Evolutionary conservation across 148 eudicot species (phyloP).

Genomic region (Vaccinium vitisidaea): DNA sequence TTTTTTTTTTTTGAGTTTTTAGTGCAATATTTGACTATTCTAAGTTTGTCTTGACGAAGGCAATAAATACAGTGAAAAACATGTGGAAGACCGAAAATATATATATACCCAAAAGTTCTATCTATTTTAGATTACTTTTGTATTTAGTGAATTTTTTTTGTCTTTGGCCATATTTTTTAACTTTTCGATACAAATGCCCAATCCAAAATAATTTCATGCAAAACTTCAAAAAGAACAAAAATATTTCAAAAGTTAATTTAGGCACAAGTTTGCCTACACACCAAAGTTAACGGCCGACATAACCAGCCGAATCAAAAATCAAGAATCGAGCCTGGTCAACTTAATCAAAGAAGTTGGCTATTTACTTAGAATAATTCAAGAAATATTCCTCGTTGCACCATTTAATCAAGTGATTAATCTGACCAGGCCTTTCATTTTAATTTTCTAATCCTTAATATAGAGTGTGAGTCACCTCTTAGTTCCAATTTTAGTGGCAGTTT

Average conservation of each 20-base stretch:
- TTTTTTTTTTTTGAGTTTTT: neutral
- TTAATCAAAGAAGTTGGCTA: no score
- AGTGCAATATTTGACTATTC: neutral
- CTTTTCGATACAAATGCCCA: no score
- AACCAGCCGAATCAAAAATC: no score
- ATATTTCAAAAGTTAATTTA: no score
- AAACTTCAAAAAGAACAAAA: neutral
- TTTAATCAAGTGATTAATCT: neutral
- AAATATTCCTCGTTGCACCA: neutral
- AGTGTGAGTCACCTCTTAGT: neutral
- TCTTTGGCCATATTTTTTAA: neutral
- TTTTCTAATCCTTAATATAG: neutral
- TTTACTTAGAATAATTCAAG: neutral
- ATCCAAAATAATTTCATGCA: neutral
- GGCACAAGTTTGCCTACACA: no score
- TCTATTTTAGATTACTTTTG: neutral
- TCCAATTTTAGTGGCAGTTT: neutral
- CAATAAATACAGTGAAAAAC: neutral
- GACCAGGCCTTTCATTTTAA: neutral
- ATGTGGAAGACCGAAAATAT: neutral
- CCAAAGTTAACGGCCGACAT: no score
- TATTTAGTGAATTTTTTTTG: neutral
- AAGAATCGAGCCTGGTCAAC: neutral
- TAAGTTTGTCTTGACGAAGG: neutral
- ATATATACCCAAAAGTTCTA: neutral